These are phyloP conservation scores for Melaleuca alternifolia DNA, from an alignment of 345 rosid genomes.

Conservation along the genomic window DNA sequence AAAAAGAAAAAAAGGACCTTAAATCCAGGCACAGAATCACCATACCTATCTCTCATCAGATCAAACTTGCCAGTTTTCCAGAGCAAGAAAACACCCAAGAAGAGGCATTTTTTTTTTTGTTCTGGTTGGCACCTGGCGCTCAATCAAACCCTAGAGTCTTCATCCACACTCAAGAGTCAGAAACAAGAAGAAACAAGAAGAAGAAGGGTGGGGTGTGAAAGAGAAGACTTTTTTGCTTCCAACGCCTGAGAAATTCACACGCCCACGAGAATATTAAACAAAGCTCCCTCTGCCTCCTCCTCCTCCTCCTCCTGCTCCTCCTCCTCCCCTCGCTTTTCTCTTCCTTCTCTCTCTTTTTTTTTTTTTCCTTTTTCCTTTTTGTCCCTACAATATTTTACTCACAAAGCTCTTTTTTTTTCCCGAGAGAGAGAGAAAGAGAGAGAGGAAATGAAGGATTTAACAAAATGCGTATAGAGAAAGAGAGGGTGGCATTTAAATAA, in stretches of 20 bases:
- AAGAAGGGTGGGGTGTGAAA: conserved; percentile 62
- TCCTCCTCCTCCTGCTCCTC: not conserved
- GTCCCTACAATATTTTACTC: not conserved
- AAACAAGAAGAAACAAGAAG: not conserved
- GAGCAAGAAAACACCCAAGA: not conserved
- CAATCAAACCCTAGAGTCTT: conserved; percentile 57
- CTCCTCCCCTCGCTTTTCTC: not conserved
- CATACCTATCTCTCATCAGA: not conserved
- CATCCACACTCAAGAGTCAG: not conserved
- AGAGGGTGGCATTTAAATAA: not conserved
- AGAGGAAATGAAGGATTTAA: not conserved
- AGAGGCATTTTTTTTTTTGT: not conserved
- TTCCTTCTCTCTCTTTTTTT: not conserved
- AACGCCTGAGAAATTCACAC: conserved; percentile 34
- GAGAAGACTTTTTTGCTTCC: conserved; percentile 56
- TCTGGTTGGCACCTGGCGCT: conserved; percentile 30
- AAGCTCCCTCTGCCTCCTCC: not conserved
- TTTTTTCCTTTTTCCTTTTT: not conserved
- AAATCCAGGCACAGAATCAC: not conserved
- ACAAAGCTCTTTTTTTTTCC: not conserved
- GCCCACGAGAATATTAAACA: conserved; percentile 9
- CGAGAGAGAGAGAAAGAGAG: not conserved
- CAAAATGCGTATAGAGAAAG: not conserved
- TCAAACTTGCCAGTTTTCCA: not conserved
- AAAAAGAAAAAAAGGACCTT: not conserved